A percentile compares a stretch with the other conserved stretches of the same genome.
Evolutionary conservation across 2,329 filamentous ascomycete species (phyloP).

Genomic region (Pseudofabraea citricarpa): DNA sequence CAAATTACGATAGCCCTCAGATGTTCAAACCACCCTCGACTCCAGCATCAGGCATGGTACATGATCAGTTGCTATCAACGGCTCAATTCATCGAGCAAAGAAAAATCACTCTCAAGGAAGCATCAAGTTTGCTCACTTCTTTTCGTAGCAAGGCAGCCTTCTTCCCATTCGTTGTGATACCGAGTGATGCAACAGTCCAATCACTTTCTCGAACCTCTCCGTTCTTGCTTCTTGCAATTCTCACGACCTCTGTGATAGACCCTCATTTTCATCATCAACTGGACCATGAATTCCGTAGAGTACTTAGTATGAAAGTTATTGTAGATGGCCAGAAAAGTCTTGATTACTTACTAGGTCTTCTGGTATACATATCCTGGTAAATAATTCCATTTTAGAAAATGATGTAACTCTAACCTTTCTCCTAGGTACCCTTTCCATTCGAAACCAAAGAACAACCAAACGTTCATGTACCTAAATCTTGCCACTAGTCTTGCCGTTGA

Average conservation of each 20-base stretch:
- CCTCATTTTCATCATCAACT: conserved; percentile 21
- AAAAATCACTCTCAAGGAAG: conserved; percentile 17
- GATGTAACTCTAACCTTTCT: too few relatives aligned
- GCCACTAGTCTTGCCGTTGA: conserved; percentile 28
- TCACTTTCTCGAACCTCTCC: conserved; percentile 19
- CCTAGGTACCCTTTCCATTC: conserved; percentile 24
- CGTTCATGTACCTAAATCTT: conserved; percentile 26
- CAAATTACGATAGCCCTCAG: neutral
- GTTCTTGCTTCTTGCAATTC: conserved; percentile 23
- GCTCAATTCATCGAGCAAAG: conserved; percentile 13
- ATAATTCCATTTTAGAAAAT: conserved; percentile 7
- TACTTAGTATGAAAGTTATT: conserved; percentile 32
- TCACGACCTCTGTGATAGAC: conserved; percentile 21
- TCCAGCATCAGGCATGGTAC: neutral
- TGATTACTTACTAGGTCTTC: conserved; percentile 52
- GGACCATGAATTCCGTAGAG: conserved; percentile 22
- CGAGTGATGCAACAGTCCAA: conserved; percentile 16
- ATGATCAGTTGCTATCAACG: neutral
- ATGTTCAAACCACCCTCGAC: neutral
- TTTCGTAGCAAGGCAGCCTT: conserved; percentile 14
- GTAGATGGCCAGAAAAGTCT: conserved; percentile 51
- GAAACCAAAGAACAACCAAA: conserved; percentile 23
- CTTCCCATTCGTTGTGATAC: conserved; percentile 24
- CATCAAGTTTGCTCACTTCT: conserved; percentile 15
- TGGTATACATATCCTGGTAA: conserved; percentile 56